Conservation (phyloP, 768 basidiomycete genomes). For the Lanmaoa pseudosensibilis region DNA sequence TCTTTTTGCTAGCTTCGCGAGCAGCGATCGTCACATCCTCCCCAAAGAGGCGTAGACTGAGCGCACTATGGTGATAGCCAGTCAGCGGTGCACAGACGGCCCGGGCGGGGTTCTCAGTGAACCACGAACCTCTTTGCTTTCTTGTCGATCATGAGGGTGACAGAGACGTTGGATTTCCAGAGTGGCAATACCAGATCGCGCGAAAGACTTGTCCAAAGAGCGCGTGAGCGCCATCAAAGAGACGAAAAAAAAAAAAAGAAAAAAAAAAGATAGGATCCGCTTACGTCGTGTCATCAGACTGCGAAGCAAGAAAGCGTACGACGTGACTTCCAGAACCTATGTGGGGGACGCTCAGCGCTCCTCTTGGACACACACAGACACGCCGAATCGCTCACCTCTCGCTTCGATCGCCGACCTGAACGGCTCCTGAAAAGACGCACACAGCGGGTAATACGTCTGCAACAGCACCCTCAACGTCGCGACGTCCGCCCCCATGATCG, state of each 20-base stretch:
- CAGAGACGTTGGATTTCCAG: constrained; percentile 89
- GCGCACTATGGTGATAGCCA: constrained; percentile 52
- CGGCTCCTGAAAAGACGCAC: constrained; percentile 57
- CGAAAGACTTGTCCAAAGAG: constrained; percentile 49
- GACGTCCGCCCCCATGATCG: constrained; percentile 61
- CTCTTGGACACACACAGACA: constrained; percentile 25
- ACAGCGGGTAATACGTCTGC: constrained; percentile 77
- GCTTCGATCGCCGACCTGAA: constrained; percentile 56
- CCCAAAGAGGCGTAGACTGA: constrained; percentile 83
- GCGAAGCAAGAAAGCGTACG: constrained; percentile 61
- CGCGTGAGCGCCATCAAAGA: too few species aligned
- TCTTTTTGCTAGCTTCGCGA: constrained; percentile 36
- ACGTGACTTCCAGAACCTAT: constrained; percentile 72
- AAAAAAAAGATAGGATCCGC: too few species aligned
- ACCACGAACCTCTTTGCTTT: constrained; percentile 81
- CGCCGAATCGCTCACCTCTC: constrained; percentile 51
- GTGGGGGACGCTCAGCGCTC: neutral
- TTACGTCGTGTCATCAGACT: constrained; percentile 53
- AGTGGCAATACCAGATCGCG: constrained; percentile 88
- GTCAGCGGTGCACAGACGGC: neutral
- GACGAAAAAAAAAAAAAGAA: too few species aligned
- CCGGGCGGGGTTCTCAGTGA: too few species aligned
- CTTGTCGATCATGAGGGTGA: constrained; percentile 94
- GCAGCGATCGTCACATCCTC: constrained; percentile 66
- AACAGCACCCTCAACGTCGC: constrained; percentile 64